Conservation (phyloP, 495 filamentous ascomycete genomes). For the Aspergillus diversus region DNA sequence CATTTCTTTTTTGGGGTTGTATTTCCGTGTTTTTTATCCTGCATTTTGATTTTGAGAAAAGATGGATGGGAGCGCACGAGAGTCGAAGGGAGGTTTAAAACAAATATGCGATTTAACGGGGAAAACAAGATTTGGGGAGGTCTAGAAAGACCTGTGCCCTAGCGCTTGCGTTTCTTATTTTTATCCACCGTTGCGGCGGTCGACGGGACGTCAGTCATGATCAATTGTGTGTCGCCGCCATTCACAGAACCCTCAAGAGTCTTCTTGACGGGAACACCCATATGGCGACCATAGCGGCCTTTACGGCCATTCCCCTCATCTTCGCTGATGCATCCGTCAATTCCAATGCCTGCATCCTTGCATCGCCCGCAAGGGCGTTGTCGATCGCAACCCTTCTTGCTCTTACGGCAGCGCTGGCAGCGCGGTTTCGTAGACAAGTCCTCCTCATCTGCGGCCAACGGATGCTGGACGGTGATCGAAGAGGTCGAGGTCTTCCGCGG, state of each 20-base stretch:
- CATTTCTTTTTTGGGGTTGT: not conserved
- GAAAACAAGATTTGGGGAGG: not conserved
- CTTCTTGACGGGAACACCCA: slow-evolving; percentile 91
- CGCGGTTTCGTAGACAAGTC: slow-evolving; percentile 92
- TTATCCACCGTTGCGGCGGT: slow-evolving; percentile 52
- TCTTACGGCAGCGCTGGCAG: slow-evolving; percentile 97
- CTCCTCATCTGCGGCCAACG: slow-evolving; percentile 80
- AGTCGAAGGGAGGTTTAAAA: not conserved
- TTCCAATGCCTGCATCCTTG: slow-evolving; percentile 90
- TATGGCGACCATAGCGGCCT: slow-evolving; percentile 93
- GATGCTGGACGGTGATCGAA: slow-evolving; percentile 66
- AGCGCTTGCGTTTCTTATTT: slow-evolving; percentile 76
- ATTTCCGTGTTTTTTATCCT: slow-evolving; percentile 4
- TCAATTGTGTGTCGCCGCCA: slow-evolving; percentile 35
- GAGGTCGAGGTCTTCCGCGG: slow-evolving; percentile 80
- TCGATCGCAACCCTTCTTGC: slow-evolving; percentile 98
- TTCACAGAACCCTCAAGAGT: slow-evolving; percentile 42
- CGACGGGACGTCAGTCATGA: slow-evolving; percentile 38
- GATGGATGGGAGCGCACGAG: slow-evolving; percentile 6
- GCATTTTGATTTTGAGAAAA: slow-evolving; percentile 1
- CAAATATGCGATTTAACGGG: not conserved
- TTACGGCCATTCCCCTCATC: slow-evolving; percentile 96
- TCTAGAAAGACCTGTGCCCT: slow-evolving; percentile 23
- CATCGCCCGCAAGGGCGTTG: slow-evolving; percentile 93
- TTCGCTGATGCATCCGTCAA: slow-evolving; percentile 93